Evolutionary conservation across 164 flowering plant genomes (phyloP), one percentile per base, ranked within the genome.

Genomic region (Malania oleifera): DNA sequence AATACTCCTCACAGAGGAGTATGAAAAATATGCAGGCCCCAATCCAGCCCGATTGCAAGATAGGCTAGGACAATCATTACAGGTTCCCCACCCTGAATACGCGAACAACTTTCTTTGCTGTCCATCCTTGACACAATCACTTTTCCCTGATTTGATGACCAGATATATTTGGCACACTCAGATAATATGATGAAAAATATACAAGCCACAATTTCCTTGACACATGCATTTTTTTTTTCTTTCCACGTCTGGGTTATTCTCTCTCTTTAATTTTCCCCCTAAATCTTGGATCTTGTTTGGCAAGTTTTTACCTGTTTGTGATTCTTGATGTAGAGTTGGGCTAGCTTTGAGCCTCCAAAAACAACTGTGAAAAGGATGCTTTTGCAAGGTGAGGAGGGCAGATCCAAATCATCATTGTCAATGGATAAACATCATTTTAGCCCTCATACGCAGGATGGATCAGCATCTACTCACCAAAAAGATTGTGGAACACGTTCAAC

Each of bases 271-370:
- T 4, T 40, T 12, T 40, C 13, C 13, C n/a, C 13, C 17, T 40
- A 40, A 40, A 40, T 40, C 4, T 15, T 11, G 17, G 8, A 40
- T 11, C 13, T 3, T 11, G 17, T 4, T 40, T 15, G 14, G 44
- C 7, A 40, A 40, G 1, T 12, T 40, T 15, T 40, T 40, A 12
- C 0, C 2, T 17, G 50, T 6, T 24, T 29, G n/a, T 66, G 25
- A 35, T 26, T 7, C 63, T 61, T 34, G 43, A 47, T 70, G 70
- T 82, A 93, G 99, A 83, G 75, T 50, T 82, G 80, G 91, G 80
- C 82, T 49, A 75, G 73, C 58, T 83, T 75, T 75, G 92, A 86
- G 65, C 91, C 99, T 70, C 75, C 86, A 57, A 90, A 82, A 69
- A 85, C 95, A 61, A 88, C 86, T 63, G 80, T 93, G 1, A 81